A percentile compares a stretch with the other conserved stretches of the same genome.
Conservation (phyloP, 805 yeast species). For the Suhomyces kilbournensis region DNA sequence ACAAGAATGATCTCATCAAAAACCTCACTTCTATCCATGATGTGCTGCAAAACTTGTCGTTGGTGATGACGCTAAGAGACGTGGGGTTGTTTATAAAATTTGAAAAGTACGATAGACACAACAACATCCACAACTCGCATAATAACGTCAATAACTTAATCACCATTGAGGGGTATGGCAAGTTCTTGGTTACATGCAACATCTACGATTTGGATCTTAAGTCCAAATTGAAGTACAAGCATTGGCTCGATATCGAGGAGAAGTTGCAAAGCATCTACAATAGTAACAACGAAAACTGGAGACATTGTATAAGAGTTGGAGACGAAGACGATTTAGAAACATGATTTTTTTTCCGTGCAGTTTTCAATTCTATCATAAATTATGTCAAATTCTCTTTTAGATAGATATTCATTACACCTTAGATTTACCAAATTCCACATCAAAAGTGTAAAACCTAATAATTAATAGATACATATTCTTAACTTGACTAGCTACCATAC, state of each 20-base stretch:
- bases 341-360: too few species aligned
- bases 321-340: background rate
- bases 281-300: slow-evolving; percentile 29
- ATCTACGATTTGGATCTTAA: slow-evolving; percentile 52
- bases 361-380: too few species aligned
- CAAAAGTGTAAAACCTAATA: too few species aligned
- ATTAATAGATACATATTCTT: background rate
- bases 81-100: slow-evolving; percentile 50
- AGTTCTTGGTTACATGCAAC: slow-evolving; percentile 32
- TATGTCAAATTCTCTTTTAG: too few species aligned
- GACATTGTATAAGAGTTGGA: slow-evolving; percentile 20
- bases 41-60: slow-evolving; percentile 39
- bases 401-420: too few species aligned
- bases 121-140: slow-evolving; percentile 29
- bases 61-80: slow-evolving; percentile 55
- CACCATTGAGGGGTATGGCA: slow-evolving; percentile 21
- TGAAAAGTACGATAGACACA: slow-evolving; percentile 24
- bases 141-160: slow-evolving; percentile 26
- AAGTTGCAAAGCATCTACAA: slow-evolving; percentile 32
- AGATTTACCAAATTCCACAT: too few species aligned
- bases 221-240: slow-evolving; percentile 38
- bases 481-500: slow-evolving; percentile 61
- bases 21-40: slow-evolving; percentile 32
- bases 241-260: slow-evolving; percentile 46
- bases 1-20: slow-evolving; percentile 29